These are phyloP conservation scores for Platanthera guangdongensis DNA, from an alignment of 106 monocot genomes.

Conservation along the genomic window DNA sequence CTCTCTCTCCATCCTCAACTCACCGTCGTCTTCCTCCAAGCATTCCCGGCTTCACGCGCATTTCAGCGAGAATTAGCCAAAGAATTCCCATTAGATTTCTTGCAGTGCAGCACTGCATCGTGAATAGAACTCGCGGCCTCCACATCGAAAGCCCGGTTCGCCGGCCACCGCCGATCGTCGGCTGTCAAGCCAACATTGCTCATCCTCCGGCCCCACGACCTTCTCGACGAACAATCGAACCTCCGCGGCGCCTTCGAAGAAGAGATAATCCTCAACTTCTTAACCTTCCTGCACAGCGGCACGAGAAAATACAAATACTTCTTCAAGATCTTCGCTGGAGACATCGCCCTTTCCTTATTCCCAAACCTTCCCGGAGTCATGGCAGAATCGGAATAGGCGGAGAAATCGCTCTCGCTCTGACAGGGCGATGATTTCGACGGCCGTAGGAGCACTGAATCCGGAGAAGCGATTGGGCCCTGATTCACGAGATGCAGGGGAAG, in stretches of 20 bases:
- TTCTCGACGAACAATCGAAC: neutral
- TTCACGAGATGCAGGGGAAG: neutral
- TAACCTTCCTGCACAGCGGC: slow-evolving; percentile 29
- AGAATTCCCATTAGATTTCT: slow-evolving; percentile 21
- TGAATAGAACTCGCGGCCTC: slow-evolving; percentile 29
- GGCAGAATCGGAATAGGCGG: neutral
- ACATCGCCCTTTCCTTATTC: neutral
- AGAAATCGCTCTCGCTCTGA: neutral
- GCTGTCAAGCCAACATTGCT: neutral
- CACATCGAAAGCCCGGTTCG: slow-evolving; percentile 3
- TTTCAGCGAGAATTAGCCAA: no score
- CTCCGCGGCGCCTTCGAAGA: slow-evolving; percentile 1
- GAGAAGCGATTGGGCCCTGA: neutral
- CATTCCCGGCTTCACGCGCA: no score
- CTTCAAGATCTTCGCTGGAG: slow-evolving; percentile 14
- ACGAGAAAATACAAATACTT: slow-evolving; percentile 29
- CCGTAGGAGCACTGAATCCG: neutral
- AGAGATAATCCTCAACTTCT: slow-evolving; percentile 5
- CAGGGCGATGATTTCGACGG: neutral
- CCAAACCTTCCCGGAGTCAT: neutral
- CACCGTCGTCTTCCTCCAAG: no score
- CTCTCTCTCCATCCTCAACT: no score
- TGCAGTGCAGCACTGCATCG: slow-evolving; percentile 54
- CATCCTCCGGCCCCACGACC: neutral
- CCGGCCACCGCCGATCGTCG: slow-evolving; percentile 7